Evolutionary conservation across 257 asterid genomes (phyloP).

Genomic region (Dorcoceras hygrometricum): DNA sequence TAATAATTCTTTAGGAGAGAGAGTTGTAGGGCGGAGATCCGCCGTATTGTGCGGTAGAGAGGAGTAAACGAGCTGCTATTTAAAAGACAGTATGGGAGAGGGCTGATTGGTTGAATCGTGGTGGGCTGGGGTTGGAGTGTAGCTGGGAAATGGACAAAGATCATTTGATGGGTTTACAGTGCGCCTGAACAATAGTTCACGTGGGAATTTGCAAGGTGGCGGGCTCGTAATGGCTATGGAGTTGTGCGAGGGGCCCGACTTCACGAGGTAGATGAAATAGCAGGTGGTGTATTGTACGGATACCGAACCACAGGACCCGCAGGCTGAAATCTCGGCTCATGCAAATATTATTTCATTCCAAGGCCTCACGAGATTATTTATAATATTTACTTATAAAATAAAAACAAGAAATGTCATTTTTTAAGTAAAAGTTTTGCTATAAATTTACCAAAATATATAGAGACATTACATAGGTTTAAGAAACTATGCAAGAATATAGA

Average conservation of each 20-base stretch:
- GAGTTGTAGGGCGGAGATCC: constrained; percentile 10
- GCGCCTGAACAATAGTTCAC: background rate
- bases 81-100: background rate
- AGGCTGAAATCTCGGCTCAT: too few relatives aligned
- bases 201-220: background rate
- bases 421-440: too few relatives aligned
- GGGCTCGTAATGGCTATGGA: background rate
- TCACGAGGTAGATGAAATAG: background rate
- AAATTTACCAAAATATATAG: too few relatives aligned
- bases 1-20: background rate
- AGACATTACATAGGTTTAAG: too few relatives aligned
- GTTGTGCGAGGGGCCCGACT: background rate
- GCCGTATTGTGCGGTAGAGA: background rate
- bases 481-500: too few relatives aligned
- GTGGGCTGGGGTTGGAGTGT: too few relatives aligned
- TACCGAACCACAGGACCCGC: too few relatives aligned
- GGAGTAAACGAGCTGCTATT: background rate
- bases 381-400: too few relatives aligned
- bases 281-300: background rate
- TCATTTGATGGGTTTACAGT: background rate
- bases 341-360: too few relatives aligned
- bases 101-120: too few relatives aligned
- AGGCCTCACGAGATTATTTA: too few relatives aligned
- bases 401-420: too few relatives aligned
- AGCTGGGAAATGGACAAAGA: background rate